Percentiles rank a stretch among this genome's conserved stretches.
These are phyloP conservation scores for Globisporangium okanoganense DNA, from an alignment of 352 stramenopile genomes.

Conservation along the genomic window DNA sequence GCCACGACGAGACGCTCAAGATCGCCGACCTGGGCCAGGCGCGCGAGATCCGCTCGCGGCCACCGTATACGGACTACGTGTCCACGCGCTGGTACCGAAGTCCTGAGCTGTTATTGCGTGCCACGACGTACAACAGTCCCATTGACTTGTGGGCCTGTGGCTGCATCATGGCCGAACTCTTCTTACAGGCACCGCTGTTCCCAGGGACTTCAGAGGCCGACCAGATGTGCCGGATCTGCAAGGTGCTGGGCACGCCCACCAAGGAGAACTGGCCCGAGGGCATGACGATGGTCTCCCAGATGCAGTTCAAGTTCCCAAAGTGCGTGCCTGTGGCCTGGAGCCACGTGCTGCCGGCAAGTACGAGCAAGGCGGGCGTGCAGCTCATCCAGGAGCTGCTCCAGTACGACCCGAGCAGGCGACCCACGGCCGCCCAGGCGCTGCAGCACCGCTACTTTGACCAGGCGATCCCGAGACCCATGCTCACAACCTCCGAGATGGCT, in stretches of 20 bases:
- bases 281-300: constrained; percentile 76
- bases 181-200: constrained; percentile 64
- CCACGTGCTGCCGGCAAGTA: constrained; percentile 64
- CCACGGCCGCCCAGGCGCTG: constrained; percentile 88
- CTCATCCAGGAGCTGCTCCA: constrained; percentile 90
- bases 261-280: constrained; percentile 91
- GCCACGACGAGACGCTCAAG: constrained; percentile 61
- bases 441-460: constrained; percentile 93
- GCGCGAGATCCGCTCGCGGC: constrained; percentile 65
- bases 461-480: constrained; percentile 36
- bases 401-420: constrained; percentile 87
- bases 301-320: constrained; percentile 93
- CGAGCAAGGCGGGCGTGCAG: constrained; percentile 61
- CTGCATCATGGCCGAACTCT: constrained; percentile 82
- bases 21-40: constrained; percentile 72
- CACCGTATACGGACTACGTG: constrained; percentile 74
- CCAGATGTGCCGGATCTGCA: constrained; percentile 95
- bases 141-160: constrained; percentile 84
- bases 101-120: constrained; percentile 62
- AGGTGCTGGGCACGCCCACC: constrained; percentile 88
- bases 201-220: constrained; percentile 92
- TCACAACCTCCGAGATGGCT: constrained; percentile 12
- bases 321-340: constrained; percentile 68
- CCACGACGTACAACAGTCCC: constrained; percentile 70
- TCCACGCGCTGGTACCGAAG: constrained; percentile 78